A percentile compares a stretch with the other conserved stretches of the same genome.
phyloP scores from a whole-genome alignment of 345 rosid genomes.

The Eucalyptus erythrocorys region DNA sequence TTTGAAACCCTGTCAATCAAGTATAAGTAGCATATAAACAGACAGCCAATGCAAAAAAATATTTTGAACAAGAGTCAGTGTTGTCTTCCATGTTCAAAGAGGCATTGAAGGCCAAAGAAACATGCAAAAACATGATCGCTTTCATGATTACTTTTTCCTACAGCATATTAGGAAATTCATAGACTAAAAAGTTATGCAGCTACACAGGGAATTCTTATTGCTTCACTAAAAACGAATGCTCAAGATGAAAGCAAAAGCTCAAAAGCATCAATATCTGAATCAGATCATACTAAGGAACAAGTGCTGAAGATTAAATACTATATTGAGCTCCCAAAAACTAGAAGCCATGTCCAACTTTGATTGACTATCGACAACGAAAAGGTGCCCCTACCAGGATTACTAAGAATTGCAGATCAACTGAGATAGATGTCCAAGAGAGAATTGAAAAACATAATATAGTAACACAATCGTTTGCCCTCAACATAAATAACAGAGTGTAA shows the following conservation, averaged over 20 bases:
- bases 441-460: background rate
- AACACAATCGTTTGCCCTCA: background rate
- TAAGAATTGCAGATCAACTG: background rate
- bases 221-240: background rate
- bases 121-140: background rate
- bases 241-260: background rate
- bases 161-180: background rate
- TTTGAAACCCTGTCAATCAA: constrained; percentile 64
- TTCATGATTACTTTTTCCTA: background rate
- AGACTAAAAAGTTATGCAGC: background rate
- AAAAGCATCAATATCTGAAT: background rate
- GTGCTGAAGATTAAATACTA: background rate
- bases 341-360: background rate
- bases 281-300: background rate
- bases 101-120: background rate
- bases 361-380: background rate
- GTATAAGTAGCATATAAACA: background rate
- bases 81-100: background rate
- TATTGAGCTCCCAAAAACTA: background rate
- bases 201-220: background rate
- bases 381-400: background rate
- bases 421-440: background rate
- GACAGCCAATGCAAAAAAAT: background rate
- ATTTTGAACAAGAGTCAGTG: background rate
- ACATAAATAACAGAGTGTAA: background rate